phyloP scores from a whole-genome alignment of 306 rosid species.

The Nissolia schottii region DNA sequence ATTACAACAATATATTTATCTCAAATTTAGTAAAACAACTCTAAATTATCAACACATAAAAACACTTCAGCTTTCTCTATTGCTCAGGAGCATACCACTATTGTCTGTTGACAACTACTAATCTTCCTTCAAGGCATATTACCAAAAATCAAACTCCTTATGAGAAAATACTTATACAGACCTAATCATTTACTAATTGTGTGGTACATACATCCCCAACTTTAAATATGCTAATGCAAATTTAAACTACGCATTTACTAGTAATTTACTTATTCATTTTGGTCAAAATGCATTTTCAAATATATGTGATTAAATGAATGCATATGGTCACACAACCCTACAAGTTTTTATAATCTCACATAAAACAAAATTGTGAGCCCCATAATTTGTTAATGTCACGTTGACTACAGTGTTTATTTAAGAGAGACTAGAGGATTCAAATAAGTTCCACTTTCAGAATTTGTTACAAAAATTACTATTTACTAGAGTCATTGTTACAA shows the following conservation, averaged over 20 bases:
- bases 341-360: not conserved
- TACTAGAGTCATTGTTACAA: too few relatives aligned
- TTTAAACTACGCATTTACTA: not conserved
- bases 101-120: too few relatives aligned
- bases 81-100: too few relatives aligned
- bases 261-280: not conserved
- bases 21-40: too few relatives aligned
- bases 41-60: too few relatives aligned
- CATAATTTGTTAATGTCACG: not conserved
- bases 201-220: too few relatives aligned
- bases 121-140: too few relatives aligned
- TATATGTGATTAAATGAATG: too few relatives aligned
- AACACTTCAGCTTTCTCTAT: not conserved
- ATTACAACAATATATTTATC: not conserved
- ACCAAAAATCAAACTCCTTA: too few relatives aligned
- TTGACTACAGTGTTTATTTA: not conserved
- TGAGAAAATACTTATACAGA: too few relatives aligned
- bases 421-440: not conserved
- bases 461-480: constrained; percentile 8
- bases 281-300: too few relatives aligned
- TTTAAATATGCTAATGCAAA: not conserved
- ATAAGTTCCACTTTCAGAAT: constrained; percentile 17
- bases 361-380: not conserved
- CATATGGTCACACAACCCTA: not conserved
- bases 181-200: too few relatives aligned